Percentiles rank a stretch among this genome's conserved stretches.
Conservation (phyloP, 192 early-diverging fungal species). For the Coemansia sp. region DNA sequence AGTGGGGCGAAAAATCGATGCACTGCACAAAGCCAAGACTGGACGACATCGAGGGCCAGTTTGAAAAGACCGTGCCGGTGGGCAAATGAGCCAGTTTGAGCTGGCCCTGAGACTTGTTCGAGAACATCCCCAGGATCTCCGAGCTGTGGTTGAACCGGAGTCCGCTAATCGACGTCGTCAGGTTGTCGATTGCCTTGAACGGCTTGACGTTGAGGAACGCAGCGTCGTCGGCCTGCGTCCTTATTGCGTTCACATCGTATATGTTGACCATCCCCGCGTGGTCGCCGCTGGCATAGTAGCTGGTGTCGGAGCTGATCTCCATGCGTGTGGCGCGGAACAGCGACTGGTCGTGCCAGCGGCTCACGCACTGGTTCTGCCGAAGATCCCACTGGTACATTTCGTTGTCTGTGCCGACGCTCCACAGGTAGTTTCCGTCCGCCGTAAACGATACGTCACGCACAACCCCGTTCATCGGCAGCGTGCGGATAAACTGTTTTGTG, state of each 20-base stretch:
- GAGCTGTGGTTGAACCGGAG: slow-evolving; percentile 84
- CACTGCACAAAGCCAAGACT: slow-evolving; percentile 78
- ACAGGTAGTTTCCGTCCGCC: slow-evolving; percentile 73
- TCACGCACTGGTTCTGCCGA: slow-evolving; percentile 66
- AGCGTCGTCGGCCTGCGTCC: slow-evolving; percentile 13
- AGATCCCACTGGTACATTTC: slow-evolving; percentile 92
- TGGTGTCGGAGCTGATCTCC: slow-evolving; percentile 67
- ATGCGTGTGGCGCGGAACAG: slow-evolving; percentile 72
- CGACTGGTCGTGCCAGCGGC: slow-evolving; percentile 81
- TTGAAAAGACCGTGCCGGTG: slow-evolving; percentile 76
- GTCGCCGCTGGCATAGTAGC: slow-evolving; percentile 83
- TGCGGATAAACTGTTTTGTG: slow-evolving; percentile 87
- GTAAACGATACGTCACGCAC: slow-evolving; percentile 75
- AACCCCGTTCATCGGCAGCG: slow-evolving; percentile 88
- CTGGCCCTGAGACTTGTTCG: slow-evolving; percentile 70
- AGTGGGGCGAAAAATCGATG: slow-evolving; percentile 86
- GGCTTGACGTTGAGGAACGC: slow-evolving; percentile 59
- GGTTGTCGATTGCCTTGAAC: slow-evolving; percentile 74
- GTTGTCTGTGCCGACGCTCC: slow-evolving; percentile 75
- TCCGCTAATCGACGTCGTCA: slow-evolving; percentile 77
- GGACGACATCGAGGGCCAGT: slow-evolving; percentile 90
- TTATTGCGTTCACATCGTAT: slow-evolving; percentile 58
- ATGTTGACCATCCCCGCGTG: slow-evolving; percentile 87
- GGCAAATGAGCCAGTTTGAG: slow-evolving; percentile 83
- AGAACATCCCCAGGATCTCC: slow-evolving; percentile 78